Base-by-base conservation (phyloP, 2,329 filamentous ascomycete species). In the Byssoonygena ceratinophila region DNA sequence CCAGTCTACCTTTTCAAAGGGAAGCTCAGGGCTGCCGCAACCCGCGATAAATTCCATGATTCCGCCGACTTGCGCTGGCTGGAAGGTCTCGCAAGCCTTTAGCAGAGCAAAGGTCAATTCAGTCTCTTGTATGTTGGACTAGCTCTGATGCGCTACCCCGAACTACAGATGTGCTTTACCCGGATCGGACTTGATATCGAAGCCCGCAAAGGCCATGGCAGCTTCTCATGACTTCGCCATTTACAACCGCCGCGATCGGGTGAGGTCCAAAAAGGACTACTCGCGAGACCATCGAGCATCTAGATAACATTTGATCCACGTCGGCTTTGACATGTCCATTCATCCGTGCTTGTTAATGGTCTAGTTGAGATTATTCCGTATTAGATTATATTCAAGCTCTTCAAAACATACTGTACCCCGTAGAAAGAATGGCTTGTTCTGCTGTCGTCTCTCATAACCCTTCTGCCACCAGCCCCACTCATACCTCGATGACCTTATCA, bases 1-100 rank as follows among this genome's bases (percentile, higher is more conserved):
- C 57, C 59, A 31, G 55, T 60, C 44, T 52, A 57, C 44, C 40
- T 61, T 12, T 62, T 59, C 58, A 61, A 63, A 53, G 59, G 58
- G 32, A 62, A 62, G 46, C 52, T 61, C 18, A 56, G 57, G 29
- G 59, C 57, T 11, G 58, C 58, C 22, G 58, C 59, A 18, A 57
- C 55, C 27, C 55, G 60, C 31, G 46, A 41, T 4, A 60, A 60
- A 51, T 56, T 54, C 50, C 56, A 59, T 50, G 60, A 63, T 54
- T 55, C 59, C 18, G 55, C 54, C 12, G 58, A 62, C 50, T 46
- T 63, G 22, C 9, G 27, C 27, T 53, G 56, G 43, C 34, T 50
- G 12, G 31, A 29, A 9, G 27, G 9, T 29, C 29, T 49, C n/a
- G 27, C 46, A 18, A 49, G 18, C 14, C 46, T 39, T 23, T 29